Base-by-base conservation (phyloP, 371 early-diverging fungal genomes). In the Mucor mucedo region DNA sequence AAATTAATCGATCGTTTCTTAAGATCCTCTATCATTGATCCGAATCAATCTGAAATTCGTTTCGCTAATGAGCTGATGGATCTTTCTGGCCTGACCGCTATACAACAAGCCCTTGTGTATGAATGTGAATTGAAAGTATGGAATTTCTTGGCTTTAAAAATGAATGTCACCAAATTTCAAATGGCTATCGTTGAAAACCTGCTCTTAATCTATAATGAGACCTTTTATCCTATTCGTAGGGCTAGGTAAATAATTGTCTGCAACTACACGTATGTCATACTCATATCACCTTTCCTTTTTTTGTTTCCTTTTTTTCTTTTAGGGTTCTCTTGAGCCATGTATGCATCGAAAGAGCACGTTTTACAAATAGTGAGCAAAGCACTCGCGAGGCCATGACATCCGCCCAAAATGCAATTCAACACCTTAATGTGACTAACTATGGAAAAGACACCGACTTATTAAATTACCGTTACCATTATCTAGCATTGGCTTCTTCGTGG, bases 401-500 rank as follows among this genome's bases (percentile, higher is more conserved):
- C 52, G 76, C 71, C 1, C 29, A 52, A 11, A 72, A 76, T 55
- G 76, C 75, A 6, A 32, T 50, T 27, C 45, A 59, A 28, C 28
- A 73, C 5, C 52, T 79, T 4, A 62, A 73, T 21, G 47, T 56
- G 4, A 55, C 68, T 61, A 62, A 69, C 14, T 78, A 79, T 33
- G 78, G 65, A 8, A 35, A 68, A 4, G 87, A 87, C 50, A 55
- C 41, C 8, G 67, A 70, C 6, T 48, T 87, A n/a, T 60, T 82
- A 21, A 65, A 63, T 2, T 82, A 80, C 47, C 74, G 83, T 63
- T 69, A 73, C 8, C 73, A 87, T 62, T 81, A 87, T 41, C 66
- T 89, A 4, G 89, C 88, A 0, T 60, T 86, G 28, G 80, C 88
- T 4, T 77, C 76, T 39, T 82, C 86, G 1, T 84, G 84, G 83